phyloP scores from a whole-genome alignment of 78 protist species.

The Planoprotostelium fungivorum region DNA sequence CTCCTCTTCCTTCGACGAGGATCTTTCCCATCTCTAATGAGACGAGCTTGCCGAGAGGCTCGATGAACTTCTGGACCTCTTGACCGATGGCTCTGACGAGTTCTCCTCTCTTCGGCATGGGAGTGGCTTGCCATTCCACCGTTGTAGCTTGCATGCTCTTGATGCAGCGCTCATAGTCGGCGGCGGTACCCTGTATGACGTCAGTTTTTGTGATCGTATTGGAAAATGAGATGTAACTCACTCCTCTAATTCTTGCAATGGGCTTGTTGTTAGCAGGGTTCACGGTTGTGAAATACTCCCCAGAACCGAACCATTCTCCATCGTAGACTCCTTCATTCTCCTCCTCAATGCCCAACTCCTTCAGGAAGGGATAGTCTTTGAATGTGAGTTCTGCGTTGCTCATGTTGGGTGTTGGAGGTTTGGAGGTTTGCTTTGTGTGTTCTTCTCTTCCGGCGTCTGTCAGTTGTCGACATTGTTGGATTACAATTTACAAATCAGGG shows the following conservation, averaged over 20 bases:
- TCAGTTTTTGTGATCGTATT: background rate
- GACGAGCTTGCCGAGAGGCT: slow-evolving; percentile 72
- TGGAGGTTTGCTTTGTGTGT: too few relatives aligned
- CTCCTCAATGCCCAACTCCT: slow-evolving; percentile 41
- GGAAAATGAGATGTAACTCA: slow-evolving; percentile 9
- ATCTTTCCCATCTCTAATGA: slow-evolving; percentile 91
- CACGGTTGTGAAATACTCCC: slow-evolving; percentile 33
- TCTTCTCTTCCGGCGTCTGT: too few relatives aligned
- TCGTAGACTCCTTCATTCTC: slow-evolving; percentile 57
- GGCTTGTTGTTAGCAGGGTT: slow-evolving; percentile 55
- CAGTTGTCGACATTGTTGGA: too few relatives aligned
- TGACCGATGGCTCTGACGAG: slow-evolving; percentile 80
- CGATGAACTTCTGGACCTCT: slow-evolving; percentile 52
- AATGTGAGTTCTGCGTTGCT: slow-evolving; percentile 18
- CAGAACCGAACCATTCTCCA: slow-evolving; percentile 61
- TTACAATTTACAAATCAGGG: too few relatives aligned
- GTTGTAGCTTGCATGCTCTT: slow-evolving; percentile 55
- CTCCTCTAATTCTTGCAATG: slow-evolving; percentile 61
- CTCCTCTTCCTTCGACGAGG: slow-evolving; percentile 84
- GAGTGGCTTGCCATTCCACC: slow-evolving; percentile 40
- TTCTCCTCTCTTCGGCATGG: slow-evolving; percentile 90
- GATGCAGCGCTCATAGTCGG: slow-evolving; percentile 41
- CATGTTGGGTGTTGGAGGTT: too few relatives aligned
- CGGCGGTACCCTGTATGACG: background rate
- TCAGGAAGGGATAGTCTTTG: slow-evolving; percentile 52